Conservation (phyloP, 495 filamentous ascomycete species). For the Podospora anserina region DNA sequence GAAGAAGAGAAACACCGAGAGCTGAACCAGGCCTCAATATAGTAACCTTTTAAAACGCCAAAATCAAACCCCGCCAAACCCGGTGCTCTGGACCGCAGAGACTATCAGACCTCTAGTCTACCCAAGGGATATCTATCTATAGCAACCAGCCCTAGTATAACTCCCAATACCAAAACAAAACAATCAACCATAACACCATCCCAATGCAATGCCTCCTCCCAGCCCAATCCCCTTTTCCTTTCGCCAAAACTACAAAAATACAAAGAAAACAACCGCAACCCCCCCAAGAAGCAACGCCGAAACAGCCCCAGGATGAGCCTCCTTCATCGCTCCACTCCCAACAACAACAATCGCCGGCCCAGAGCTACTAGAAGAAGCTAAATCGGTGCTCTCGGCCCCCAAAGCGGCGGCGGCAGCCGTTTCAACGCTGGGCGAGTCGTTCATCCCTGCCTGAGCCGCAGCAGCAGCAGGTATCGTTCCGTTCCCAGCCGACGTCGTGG, state of each 20-base stretch:
- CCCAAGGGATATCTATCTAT: background rate
- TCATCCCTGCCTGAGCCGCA: background rate
- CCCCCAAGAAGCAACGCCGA: conserved; percentile 3
- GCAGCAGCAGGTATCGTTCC: background rate
- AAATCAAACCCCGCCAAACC: background rate
- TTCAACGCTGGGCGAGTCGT: background rate
- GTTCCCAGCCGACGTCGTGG: conserved; percentile 3
- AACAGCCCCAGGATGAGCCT: background rate
- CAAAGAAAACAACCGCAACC: conserved; percentile 4
- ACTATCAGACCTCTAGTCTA: background rate
- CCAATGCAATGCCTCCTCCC: background rate
- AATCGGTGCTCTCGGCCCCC: background rate
- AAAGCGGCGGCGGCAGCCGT: background rate
- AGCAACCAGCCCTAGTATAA: background rate
- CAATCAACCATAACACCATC: background rate
- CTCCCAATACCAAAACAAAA: background rate
- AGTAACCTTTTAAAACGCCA: background rate
- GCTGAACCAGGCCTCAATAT: background rate
- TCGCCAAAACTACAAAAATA: background rate
- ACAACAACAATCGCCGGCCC: background rate
- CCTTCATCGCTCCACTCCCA: conserved; percentile 4
- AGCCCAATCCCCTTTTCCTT: background rate
- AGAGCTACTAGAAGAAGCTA: background rate
- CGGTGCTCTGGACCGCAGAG: background rate
- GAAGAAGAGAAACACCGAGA: background rate